These are phyloP conservation scores for Pseudonitzschia multiseries DNA, from an alignment of 108 stramenopile species.

Conservation along the genomic window DNA sequence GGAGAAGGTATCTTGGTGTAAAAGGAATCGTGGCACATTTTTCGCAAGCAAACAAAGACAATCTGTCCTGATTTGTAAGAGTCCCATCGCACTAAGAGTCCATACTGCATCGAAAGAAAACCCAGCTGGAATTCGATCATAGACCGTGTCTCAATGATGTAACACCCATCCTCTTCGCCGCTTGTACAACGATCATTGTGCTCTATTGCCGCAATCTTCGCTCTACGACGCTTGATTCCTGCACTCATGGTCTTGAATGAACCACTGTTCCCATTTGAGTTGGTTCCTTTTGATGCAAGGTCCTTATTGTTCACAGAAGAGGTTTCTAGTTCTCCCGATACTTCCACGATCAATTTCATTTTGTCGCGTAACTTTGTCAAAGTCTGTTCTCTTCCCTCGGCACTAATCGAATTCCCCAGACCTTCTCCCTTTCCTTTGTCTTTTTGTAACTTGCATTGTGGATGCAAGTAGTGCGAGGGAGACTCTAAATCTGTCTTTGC, in stretches of 20 bases:
- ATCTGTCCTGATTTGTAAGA: slow-evolving; percentile 31
- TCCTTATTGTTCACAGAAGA: slow-evolving; percentile 3
- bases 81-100: slow-evolving; percentile 60
- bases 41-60: slow-evolving; percentile 49
- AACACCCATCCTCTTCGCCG: slow-evolving; percentile 8
- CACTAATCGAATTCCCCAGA: slow-evolving; percentile 39
- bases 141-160: slow-evolving; percentile 50
- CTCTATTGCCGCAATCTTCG: slow-evolving; percentile 27
- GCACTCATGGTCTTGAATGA: slow-evolving; percentile 17
- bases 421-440: slow-evolving; percentile 59
- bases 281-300: background rate
- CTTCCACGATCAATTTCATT: slow-evolving; percentile 47
- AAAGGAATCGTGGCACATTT: slow-evolving; percentile 70
- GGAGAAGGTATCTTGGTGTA: slow-evolving; percentile 27
- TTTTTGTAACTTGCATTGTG: slow-evolving; percentile 50
- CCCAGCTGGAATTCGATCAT: slow-evolving; percentile 60
- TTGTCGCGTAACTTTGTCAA: slow-evolving; percentile 56
- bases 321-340: slow-evolving; percentile 23
- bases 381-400: slow-evolving; percentile 30
- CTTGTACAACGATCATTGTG: background rate
- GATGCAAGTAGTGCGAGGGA: slow-evolving; percentile 43
- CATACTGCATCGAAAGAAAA: slow-evolving; percentile 65
- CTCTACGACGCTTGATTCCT: slow-evolving; percentile 40
- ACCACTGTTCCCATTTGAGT: background rate
- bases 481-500: slow-evolving; percentile 8